phyloP scores from a whole-genome alignment of 176 grass and related monocot species.

The Elaeis guineensis region DNA sequence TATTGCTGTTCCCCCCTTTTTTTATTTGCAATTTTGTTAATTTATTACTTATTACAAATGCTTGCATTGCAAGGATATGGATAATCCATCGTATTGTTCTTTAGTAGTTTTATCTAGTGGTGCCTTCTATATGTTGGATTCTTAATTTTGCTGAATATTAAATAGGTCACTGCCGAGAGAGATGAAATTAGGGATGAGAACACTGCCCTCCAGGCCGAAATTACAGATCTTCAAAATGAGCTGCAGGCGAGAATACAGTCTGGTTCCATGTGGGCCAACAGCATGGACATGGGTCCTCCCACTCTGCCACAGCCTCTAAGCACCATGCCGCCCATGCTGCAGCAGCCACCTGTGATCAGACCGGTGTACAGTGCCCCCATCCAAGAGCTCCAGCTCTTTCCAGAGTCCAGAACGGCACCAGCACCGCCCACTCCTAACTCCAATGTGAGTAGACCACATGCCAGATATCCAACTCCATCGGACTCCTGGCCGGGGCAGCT shows the following conservation, averaged over 20 bases:
- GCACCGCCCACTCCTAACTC: not conserved
- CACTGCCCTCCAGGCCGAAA: slow-evolving; percentile 28
- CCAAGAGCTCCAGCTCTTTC: slow-evolving; percentile 72
- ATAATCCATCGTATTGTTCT: too few species aligned
- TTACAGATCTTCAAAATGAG: slow-evolving; percentile 42
- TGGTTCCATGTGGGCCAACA: not conserved
- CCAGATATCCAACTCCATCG: slow-evolving; percentile 20
- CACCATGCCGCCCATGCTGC: slow-evolving; percentile 18
- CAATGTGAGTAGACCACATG: slow-evolving; percentile 10
- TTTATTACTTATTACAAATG: too few species aligned
- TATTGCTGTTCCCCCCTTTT: too few species aligned
- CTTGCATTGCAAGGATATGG: too few species aligned
- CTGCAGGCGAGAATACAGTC: slow-evolving; percentile 27
- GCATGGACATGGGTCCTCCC: slow-evolving; percentile 11
- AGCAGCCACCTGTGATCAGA: slow-evolving; percentile 16
- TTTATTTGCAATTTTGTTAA: too few species aligned
- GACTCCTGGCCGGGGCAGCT: slow-evolving; percentile 45
- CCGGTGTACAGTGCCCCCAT: slow-evolving; percentile 12
- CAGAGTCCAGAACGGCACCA: slow-evolving; percentile 12
- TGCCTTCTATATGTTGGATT: not conserved
- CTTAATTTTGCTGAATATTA: not conserved
- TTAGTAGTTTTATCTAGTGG: too few species aligned
- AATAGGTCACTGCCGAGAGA: slow-evolving; percentile 48
- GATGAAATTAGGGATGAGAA: slow-evolving; percentile 72
- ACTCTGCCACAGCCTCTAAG: slow-evolving; percentile 2